Percentiles rank a stretch among this genome's conserved stretches.
Conservation (phyloP, 163 green algal species). For the Scenedesmus sp. region DNA sequence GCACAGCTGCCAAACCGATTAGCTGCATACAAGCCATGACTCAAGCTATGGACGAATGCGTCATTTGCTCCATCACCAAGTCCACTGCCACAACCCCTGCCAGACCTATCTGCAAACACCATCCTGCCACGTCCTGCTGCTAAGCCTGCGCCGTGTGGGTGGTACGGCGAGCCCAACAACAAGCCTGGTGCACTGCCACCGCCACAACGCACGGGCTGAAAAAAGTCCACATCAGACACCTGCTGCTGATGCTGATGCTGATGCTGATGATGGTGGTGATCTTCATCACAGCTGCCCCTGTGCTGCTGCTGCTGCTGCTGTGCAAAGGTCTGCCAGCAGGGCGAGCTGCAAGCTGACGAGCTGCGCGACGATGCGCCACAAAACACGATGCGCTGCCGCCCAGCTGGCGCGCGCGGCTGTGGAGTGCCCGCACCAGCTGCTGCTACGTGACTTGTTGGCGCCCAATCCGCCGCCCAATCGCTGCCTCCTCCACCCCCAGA, state of each 20-base stretch:
- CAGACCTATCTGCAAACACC: not conserved
- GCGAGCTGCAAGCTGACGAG: not conserved
- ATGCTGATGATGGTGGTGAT: not conserved
- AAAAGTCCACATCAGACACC: not conserved
- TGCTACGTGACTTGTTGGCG: not conserved
- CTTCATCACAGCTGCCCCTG: not conserved
- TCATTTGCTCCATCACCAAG: not conserved
- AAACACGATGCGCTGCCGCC: not conserved
- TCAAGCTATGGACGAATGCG: not conserved
- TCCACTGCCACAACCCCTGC: not conserved
- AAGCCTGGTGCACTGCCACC: not conserved
- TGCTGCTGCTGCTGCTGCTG: not conserved
- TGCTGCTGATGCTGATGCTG: not conserved
- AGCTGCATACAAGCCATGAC: not conserved
- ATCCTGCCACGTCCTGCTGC: not conserved
- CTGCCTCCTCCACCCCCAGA: not conserved
- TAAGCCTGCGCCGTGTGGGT: not conserved
- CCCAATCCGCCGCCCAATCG: not conserved
- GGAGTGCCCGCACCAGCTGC: not conserved
- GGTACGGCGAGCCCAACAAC: not conserved
- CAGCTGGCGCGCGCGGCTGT: not conserved
- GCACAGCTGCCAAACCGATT: not conserved
- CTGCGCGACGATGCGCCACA: not conserved
- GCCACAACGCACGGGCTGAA: not conserved
- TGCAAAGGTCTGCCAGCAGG: not conserved